phyloP scores from a whole-genome alignment of 2,329 filamentous ascomycete species.

The Penicillium sp. region DNA sequence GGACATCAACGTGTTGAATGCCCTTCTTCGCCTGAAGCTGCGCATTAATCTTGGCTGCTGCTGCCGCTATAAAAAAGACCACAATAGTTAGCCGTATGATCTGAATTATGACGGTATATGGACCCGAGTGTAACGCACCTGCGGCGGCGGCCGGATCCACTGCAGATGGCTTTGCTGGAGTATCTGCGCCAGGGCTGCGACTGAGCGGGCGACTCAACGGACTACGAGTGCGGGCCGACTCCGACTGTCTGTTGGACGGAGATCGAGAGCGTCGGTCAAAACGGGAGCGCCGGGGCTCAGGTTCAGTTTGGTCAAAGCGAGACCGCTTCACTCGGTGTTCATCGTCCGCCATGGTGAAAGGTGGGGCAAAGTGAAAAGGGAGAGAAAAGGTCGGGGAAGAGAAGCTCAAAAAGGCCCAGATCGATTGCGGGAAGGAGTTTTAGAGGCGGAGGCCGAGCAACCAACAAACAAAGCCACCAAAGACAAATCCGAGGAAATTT shows the following conservation, averaged over 20 bases:
- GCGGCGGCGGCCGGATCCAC: slow-evolving; percentile 74
- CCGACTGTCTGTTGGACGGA: slow-evolving; percentile 65
- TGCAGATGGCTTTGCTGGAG: slow-evolving; percentile 47
- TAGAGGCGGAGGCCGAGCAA: slow-evolving; percentile 21
- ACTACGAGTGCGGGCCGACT: slow-evolving; percentile 76
- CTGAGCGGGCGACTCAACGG: slow-evolving; percentile 57
- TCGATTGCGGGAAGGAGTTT: slow-evolving; percentile 22
- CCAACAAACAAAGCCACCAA: background rate
- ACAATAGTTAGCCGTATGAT: slow-evolving; percentile 10
- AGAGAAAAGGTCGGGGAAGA: slow-evolving; percentile 6
- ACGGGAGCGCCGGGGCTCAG: slow-evolving; percentile 75
- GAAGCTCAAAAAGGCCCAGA: slow-evolving; percentile 11
- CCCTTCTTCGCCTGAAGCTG: slow-evolving; percentile 82
- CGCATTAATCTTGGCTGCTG: slow-evolving; percentile 83
- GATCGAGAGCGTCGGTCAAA: slow-evolving; percentile 93
- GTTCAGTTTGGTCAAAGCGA: slow-evolving; percentile 89
- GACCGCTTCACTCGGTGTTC: slow-evolving; percentile 79
- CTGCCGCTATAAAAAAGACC: slow-evolving; percentile 63
- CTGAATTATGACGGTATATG: background rate
- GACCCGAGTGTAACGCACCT: slow-evolving; percentile 54
- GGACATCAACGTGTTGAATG: slow-evolving; percentile 86
- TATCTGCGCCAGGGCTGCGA: slow-evolving; percentile 49
- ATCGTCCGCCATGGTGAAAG: slow-evolving; percentile 67
- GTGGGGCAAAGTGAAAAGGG: background rate
- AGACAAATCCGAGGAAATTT: background rate